A percentile compares a stretch with the other conserved stretches of the same genome.
phyloP scores from a whole-genome alignment of 768 basidiomycete genomes.

The Exidia glandulosa region DNA sequence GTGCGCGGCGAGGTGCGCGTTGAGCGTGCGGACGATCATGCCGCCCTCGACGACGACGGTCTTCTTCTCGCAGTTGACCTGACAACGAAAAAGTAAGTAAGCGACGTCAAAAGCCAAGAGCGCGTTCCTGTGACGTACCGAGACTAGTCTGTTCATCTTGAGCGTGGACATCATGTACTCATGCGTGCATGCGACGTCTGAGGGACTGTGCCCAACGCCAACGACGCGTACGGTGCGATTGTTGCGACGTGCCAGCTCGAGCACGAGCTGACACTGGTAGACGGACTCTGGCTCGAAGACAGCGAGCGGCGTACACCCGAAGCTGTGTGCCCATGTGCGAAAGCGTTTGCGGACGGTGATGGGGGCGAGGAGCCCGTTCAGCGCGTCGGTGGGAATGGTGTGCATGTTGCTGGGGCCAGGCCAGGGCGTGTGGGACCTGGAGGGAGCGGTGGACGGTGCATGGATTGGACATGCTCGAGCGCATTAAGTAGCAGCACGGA shows the following conservation, averaged over 20 bases:
- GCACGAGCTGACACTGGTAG: constrained; percentile 56
- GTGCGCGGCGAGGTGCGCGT: constrained; percentile 49
- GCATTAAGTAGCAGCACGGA: background rate
- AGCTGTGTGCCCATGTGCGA: constrained; percentile 83
- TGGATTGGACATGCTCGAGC: background rate
- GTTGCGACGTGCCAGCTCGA: constrained; percentile 73
- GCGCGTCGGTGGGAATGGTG: constrained; percentile 30
- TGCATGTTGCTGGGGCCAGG: constrained; percentile 23
- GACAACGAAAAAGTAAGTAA: constrained; percentile 6
- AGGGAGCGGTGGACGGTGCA: background rate
- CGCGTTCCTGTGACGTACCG: constrained; percentile 53
- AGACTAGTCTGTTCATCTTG: constrained; percentile 57
- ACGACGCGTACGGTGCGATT: constrained; percentile 63
- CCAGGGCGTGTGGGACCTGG: constrained; percentile 9
- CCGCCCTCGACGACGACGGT: constrained; percentile 69
- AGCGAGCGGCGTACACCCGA: constrained; percentile 51
- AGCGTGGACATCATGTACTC: constrained; percentile 79
- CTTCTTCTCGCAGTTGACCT: constrained; percentile 62
- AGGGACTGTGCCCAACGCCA: constrained; percentile 88
- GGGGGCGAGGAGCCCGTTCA: constrained; percentile 44
- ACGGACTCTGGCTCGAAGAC: constrained; percentile 68
- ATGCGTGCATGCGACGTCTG: constrained; percentile 83
- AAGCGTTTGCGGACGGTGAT: constrained; percentile 48
- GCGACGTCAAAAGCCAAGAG: background rate
- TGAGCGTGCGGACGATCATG: constrained; percentile 65